Conservation (phyloP, 2,329 filamentous ascomycete species). For the Trichothecium roseum region DNA sequence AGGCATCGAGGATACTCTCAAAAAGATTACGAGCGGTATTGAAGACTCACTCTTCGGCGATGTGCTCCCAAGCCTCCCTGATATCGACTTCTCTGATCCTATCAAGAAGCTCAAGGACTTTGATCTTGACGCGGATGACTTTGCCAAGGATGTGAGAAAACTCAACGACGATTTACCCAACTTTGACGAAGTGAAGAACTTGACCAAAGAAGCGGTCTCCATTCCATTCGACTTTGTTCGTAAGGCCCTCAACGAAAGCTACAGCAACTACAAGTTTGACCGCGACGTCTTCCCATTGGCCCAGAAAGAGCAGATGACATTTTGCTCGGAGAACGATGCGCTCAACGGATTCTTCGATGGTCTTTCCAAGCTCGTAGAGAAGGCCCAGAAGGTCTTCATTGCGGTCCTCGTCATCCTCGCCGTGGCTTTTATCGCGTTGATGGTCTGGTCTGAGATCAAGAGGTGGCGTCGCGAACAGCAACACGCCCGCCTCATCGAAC, state of each 20-base stretch:
- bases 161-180: conserved; percentile 73
- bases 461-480: conserved; percentile 65
- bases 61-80: conserved; percentile 30
- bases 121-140: conserved; percentile 52
- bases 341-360: conserved; percentile 76
- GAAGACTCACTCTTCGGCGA: conserved; percentile 39
- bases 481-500: conserved; percentile 54
- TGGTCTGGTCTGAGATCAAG: conserved; percentile 72
- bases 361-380: conserved; percentile 54
- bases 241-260: conserved; percentile 56
- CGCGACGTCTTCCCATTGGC: conserved; percentile 71
- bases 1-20: conserved; percentile 35
- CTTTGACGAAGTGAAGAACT: conserved; percentile 74
- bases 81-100: conserved; percentile 53
- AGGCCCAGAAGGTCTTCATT: conserved; percentile 65
- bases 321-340: conserved; percentile 77
- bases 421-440: conserved; percentile 61
- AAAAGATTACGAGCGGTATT: conserved; percentile 34
- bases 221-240: conserved; percentile 77
- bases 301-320: conserved; percentile 68
- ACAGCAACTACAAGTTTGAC: conserved; percentile 70
- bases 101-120: conserved; percentile 61
- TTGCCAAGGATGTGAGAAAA: conserved; percentile 58
- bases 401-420: conserved; percentile 64
- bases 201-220: conserved; percentile 64